Evolutionary conservation across 441 rosid genomes (phyloP), one percentile per base, ranked within the genome.

Genomic region (Erysimum pusillum): DNA sequence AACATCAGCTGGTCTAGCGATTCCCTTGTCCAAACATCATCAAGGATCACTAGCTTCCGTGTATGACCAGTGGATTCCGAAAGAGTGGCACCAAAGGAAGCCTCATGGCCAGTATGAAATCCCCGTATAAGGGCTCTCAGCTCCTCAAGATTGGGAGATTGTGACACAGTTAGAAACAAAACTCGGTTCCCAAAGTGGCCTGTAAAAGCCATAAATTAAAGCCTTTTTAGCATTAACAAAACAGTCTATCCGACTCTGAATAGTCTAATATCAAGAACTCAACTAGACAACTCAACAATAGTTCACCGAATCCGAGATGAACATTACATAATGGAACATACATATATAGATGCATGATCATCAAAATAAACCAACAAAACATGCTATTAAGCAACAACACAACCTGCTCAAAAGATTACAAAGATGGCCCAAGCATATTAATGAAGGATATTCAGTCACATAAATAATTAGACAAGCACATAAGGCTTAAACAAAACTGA

Each of bases 21-120:
- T 45, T 45, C 51, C 18, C 18, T 45, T 45, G 51, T 45, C 51
- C 51, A 45, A 45, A 45, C 51, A n/a, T 45, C 51, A 45, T 45
- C 51, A 45, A 45, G 18, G 18, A 45, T n/a, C 51, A 45, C 17
- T 45, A 45, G 18, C 51, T 45, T 45, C 18, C 9, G 9, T n/a
- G 51, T 45, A 5, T 45, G 51, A 45, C 18, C 20, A 45, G 7
- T 45, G 3, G 17, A n/a, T n/a, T 14, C 17, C 8, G 49, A 17
- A 44, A 44, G 17, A 14, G 49, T 44, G 15, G 6, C 17, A 44
- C 49, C 49, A 44, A 44, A 44, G 8, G 3, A 15, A 44, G 49
- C 17, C 17, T 44, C 7, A 4, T 44, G 8, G 14, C 17, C 49
- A 44, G 8, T 5, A 44, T 12, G 49, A 44, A 44, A 44, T 4